Percentiles rank a stretch among this genome's conserved stretches.
Evolutionary conservation across 2,329 filamentous ascomycete species (phyloP).

Genomic region (Fusarium odoratissimum): DNA sequence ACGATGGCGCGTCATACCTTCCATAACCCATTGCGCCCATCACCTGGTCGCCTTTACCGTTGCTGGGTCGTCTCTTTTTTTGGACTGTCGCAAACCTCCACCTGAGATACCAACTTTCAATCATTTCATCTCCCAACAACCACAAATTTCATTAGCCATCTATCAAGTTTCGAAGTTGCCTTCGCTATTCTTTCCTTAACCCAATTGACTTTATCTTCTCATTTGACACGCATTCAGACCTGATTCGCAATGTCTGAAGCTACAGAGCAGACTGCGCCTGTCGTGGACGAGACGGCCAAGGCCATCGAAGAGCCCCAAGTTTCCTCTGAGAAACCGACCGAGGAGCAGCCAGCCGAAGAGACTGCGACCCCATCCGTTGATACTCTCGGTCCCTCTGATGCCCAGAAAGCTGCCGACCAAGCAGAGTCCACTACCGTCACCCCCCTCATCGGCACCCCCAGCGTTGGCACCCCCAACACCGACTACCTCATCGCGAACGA

Average conservation of each 20-base stretch:
- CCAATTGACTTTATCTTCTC: neutral
- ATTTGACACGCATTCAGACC: neutral
- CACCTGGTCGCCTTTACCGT: slow-evolving; percentile 24
- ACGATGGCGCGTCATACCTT: slow-evolving; percentile 37
- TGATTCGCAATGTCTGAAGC: slow-evolving; percentile 46
- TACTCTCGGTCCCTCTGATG: slow-evolving; percentile 6
- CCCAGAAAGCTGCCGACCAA: slow-evolving; percentile 27
- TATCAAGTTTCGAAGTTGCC: neutral
- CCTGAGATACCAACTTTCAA: slow-evolving; percentile 11
- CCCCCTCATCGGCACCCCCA: slow-evolving; percentile 22
- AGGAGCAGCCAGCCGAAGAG: slow-evolving; percentile 4
- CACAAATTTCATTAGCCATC: slow-evolving; percentile 6
- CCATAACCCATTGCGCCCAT: neutral
- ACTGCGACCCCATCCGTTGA: neutral
- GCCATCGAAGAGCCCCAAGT: slow-evolving; percentile 23
- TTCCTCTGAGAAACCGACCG: neutral
- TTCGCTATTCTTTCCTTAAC: neutral
- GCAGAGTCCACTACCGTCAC: slow-evolving; percentile 36
- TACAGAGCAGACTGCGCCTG: slow-evolving; percentile 43
- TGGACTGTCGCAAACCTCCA: slow-evolving; percentile 42
- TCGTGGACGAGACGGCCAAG: slow-evolving; percentile 33
- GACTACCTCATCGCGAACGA: slow-evolving; percentile 49
- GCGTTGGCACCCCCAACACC: slow-evolving; percentile 36
- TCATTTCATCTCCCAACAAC: slow-evolving; percentile 24
- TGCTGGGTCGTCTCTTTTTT: slow-evolving; percentile 37